Conservation (phyloP, 306 rosid genomes). For the Castanopsis chinensis region DNA sequence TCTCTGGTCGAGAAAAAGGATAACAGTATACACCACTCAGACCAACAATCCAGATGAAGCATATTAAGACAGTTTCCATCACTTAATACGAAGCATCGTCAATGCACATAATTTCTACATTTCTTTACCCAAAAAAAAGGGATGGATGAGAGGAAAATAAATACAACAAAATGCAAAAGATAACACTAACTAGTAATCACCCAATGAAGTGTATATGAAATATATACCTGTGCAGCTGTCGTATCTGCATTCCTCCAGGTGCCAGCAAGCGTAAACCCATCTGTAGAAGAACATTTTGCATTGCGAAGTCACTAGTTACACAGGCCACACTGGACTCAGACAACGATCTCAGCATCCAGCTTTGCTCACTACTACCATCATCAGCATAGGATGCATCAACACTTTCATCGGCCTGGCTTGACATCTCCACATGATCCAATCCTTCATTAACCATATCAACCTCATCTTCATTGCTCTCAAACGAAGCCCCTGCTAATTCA, state of each 20-base stretch:
- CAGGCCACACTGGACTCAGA: slow-evolving; percentile 94
- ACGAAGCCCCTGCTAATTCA: not conserved
- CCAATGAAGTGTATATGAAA: not conserved
- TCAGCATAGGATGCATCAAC: slow-evolving; percentile 51
- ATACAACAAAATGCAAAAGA: not conserved
- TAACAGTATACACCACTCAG: not conserved
- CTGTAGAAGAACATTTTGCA: slow-evolving; percentile 96
- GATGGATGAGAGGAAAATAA: not conserved
- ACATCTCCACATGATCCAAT: slow-evolving; percentile 45
- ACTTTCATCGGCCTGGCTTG: slow-evolving; percentile 57
- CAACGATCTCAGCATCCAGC: slow-evolving; percentile 89
- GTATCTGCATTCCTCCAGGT: slow-evolving; percentile 90
- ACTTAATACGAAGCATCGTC: not conserved
- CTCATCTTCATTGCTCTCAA: slow-evolving; percentile 26
- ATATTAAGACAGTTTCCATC: not conserved
- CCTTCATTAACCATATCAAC: slow-evolving; percentile 28
- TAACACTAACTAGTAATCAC: not conserved
- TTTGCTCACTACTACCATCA: slow-evolving; percentile 78
- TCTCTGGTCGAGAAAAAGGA: not conserved
- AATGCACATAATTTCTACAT: not conserved
- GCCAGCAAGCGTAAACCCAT: slow-evolving; percentile 94
- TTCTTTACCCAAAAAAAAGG: not conserved
- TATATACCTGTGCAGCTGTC: slow-evolving; percentile 76
- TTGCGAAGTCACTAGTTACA: slow-evolving; percentile 88
- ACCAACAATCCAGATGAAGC: not conserved